These are phyloP conservation scores for Scheffersomyces amazonensis DNA, from an alignment of 805 yeast species.

Conservation along the genomic window DNA sequence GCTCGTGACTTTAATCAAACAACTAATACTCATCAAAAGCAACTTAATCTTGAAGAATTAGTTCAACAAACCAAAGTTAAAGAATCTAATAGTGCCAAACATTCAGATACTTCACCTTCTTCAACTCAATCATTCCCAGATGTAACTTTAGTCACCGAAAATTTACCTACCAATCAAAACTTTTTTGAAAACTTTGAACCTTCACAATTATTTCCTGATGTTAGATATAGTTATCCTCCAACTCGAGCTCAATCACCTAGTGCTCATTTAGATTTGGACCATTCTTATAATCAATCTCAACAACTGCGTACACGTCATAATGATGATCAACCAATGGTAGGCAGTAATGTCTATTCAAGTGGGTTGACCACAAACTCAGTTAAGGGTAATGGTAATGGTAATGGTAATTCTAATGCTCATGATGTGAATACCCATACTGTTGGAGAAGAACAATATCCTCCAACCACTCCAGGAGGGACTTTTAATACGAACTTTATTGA, in stretches of 20 bases:
- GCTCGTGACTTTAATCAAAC: slow-evolving; percentile 3
- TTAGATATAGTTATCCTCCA: slow-evolving; percentile 31
- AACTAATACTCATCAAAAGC: slow-evolving; percentile 5
- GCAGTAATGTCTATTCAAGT: not conserved
- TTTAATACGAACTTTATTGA: slow-evolving; percentile 39
- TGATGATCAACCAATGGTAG: not conserved
- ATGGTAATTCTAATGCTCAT: not conserved
- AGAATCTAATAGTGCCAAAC: slow-evolving; percentile 1
- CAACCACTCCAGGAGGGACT: slow-evolving; percentile 24
- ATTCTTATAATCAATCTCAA: not conserved
- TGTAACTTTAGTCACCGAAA: slow-evolving; percentile 54
- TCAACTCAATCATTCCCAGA: slow-evolving; percentile 44
- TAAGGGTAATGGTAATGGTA: not conserved
- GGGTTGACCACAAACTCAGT: too few species aligned
- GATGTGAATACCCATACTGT: not conserved
- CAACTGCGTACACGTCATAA: not conserved
- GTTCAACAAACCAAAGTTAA: slow-evolving; percentile 20
- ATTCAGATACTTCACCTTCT: slow-evolving; percentile 32
- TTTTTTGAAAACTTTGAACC: slow-evolving; percentile 56
- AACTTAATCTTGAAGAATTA: slow-evolving; percentile 24
- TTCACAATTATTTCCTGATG: slow-evolving; percentile 51
- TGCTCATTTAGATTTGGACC: not conserved
- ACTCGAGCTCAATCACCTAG: slow-evolving; percentile 38
- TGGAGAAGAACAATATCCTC: slow-evolving; percentile 5
- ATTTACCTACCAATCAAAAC: slow-evolving; percentile 43